Conservation (phyloP, 192 early-diverging fungal species). For the Podila clonocystis region DNA sequence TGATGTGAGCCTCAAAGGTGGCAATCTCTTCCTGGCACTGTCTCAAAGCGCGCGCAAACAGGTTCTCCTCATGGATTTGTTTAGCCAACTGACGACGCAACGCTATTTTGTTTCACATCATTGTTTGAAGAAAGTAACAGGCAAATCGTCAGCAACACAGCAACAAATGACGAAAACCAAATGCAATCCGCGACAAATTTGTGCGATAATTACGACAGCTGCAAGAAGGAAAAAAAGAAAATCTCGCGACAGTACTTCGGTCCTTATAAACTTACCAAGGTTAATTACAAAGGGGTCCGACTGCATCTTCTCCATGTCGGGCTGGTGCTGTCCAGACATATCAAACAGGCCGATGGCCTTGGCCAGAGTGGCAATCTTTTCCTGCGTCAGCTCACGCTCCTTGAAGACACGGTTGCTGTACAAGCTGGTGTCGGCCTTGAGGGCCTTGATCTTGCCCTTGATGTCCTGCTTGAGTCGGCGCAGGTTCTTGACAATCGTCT, state of each 20-base stretch:
- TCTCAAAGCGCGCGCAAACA: conserved; percentile 45
- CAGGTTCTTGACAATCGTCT: conserved; percentile 49
- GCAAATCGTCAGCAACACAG: too few relatives aligned
- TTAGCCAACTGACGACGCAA: conserved; percentile 40
- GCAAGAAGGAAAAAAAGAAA: too few relatives aligned
- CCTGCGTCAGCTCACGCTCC: conserved; percentile 52
- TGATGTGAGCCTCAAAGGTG: conserved; percentile 38
- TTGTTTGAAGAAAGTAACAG: too few relatives aligned
- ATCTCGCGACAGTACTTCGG: neutral
- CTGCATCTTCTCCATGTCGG: conserved; percentile 39
- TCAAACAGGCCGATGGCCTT: conserved; percentile 48
- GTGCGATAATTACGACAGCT: neutral
- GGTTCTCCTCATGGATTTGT: conserved; percentile 37
- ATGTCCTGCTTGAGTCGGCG: conserved; percentile 52
- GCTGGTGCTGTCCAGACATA: conserved; percentile 34
- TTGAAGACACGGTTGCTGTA: conserved; percentile 52
- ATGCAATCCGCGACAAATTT: neutral
- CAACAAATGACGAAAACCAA: too few relatives aligned
- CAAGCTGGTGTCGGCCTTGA: conserved; percentile 44
- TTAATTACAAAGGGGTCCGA: conserved; percentile 39
- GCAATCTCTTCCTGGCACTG: conserved; percentile 41
- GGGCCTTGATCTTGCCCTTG: conserved; percentile 52
- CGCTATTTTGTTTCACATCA: conserved; percentile 2
- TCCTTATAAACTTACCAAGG: conserved; percentile 9
- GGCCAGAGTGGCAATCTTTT: conserved; percentile 44